Evolutionary conservation across 177 flowering plant genomes (phyloP).

Genomic region (Vitis hybrid): DNA sequence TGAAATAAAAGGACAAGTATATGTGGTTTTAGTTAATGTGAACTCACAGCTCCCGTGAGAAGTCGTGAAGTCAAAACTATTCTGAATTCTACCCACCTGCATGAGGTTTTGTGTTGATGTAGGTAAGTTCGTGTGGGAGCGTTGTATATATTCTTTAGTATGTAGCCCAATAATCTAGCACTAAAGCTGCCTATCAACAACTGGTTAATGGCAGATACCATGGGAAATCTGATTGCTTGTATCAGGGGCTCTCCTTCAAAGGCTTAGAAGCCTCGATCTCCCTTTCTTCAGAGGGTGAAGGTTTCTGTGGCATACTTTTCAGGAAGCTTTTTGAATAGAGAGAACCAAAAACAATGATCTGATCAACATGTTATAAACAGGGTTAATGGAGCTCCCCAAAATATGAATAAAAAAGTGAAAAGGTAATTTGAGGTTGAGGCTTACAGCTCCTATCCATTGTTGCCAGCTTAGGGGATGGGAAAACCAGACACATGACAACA

Average conservation of each 20-base stretch:
- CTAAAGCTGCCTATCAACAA: slow-evolving; percentile 1
- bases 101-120: too few relatives aligned
- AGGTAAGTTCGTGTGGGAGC: too few relatives aligned
- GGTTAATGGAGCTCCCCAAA: background rate
- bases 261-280: slow-evolving; percentile 35
- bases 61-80: background rate
- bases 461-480: slow-evolving; percentile 83
- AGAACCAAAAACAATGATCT: slow-evolving; percentile 81
- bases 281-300: slow-evolving; percentile 23
- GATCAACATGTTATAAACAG: slow-evolving; percentile 8
- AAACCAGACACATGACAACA: slow-evolving; percentile 91
- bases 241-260: slow-evolving; percentile 27
- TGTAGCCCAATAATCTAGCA: background rate
- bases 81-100: background rate
- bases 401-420: background rate
- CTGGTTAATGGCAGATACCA: slow-evolving; percentile 2
- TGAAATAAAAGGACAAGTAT: too few relatives aligned
- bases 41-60: background rate
- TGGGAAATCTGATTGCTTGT: too few relatives aligned
- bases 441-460: slow-evolving; percentile 89
- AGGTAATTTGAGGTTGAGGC: slow-evolving; percentile 14
- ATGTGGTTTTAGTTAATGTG: background rate
- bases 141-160: background rate
- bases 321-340: slow-evolving; percentile 62
- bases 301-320: slow-evolving; percentile 36